Conservation (phyloP, 78 protist genomes). For the Dictyostelium brefeldianum region DNA sequence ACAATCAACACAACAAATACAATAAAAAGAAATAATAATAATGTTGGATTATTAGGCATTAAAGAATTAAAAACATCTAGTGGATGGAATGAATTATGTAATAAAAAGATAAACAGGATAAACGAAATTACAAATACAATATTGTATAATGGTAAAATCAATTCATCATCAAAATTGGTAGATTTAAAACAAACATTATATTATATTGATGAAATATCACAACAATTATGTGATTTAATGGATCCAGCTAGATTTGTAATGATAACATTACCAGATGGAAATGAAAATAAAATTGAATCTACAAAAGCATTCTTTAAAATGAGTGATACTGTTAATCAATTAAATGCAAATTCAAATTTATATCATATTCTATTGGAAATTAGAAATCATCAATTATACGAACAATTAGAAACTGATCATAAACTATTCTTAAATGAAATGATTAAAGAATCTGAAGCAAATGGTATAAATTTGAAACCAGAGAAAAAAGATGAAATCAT, state of each 20-base stretch:
- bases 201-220: slow-evolving; percentile 40
- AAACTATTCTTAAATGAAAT: slow-evolving; percentile 31
- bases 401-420: slow-evolving; percentile 11
- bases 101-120: not conserved
- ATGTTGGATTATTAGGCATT: slow-evolving; percentile 43
- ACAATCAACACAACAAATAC: not conserved
- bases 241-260: slow-evolving; percentile 39
- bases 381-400: not conserved
- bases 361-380: not conserved
- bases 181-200: slow-evolving; percentile 13
- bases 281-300: slow-evolving; percentile 4
- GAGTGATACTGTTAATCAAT: slow-evolving; percentile 6
- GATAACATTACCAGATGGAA: not conserved
- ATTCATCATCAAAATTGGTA: not conserved
- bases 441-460: slow-evolving; percentile 40
- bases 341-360: slow-evolving; percentile 19
- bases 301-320: not conserved
- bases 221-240: slow-evolving; percentile 28
- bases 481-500: not conserved
- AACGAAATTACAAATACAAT: not conserved
- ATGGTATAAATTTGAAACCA: slow-evolving; percentile 39
- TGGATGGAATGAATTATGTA: slow-evolving; percentile 31
- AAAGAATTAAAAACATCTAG: not conserved
- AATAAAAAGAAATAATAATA: not conserved
- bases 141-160: not conserved